Evolutionary conservation across 345 rosid genomes (phyloP), one percentile per base, ranked within the genome.

Genomic region (Populus euphratica): DNA sequence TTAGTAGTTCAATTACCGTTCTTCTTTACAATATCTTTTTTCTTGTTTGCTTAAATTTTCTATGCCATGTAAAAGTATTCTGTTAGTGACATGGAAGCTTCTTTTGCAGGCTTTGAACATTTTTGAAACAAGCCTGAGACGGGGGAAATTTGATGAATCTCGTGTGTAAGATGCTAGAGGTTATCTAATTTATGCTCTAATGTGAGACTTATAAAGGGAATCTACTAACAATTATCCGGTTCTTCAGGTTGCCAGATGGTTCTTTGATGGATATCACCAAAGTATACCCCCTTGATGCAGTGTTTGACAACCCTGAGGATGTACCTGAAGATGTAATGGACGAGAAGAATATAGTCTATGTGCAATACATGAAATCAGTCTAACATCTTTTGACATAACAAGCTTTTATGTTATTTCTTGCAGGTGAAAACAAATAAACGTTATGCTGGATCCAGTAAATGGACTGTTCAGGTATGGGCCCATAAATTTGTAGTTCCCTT

Each of bases 71-170:
- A 52, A 25, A 66, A 70, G 29, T 33, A 31, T 54, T 64, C 17
- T 23, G 14, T 74, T 78, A 35, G 69, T 86, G 66, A 76, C 64
- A 6, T 29, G 16, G 63, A 52, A 66, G 56, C 73, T 77, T 77
- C 82, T 82, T 90, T 77, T 72, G 56, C 81, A 96, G 99, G 98
- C 97, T 41, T 87, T 96, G 72, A 96, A 96, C 81, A 96, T 96
- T 76, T 96, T 96, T 36, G 96, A 96, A 85, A 89, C 93, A 79
- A 96, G 98, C 79, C 73, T 96, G 83, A 86, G 98, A 79, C 93
- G 97, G 73, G 99, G 99, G 66, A 96, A 96, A 85, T 96, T 93
- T 72, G 97, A 96, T 67, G 90, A 87, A 80, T 96, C 99, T 43
- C 94, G 98, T 0, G 85, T 87, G 99, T 96, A 91, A 89, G 98